phyloP scores from a whole-genome alignment of 495 filamentous ascomycete genomes.

The Neurospora africana region DNA sequence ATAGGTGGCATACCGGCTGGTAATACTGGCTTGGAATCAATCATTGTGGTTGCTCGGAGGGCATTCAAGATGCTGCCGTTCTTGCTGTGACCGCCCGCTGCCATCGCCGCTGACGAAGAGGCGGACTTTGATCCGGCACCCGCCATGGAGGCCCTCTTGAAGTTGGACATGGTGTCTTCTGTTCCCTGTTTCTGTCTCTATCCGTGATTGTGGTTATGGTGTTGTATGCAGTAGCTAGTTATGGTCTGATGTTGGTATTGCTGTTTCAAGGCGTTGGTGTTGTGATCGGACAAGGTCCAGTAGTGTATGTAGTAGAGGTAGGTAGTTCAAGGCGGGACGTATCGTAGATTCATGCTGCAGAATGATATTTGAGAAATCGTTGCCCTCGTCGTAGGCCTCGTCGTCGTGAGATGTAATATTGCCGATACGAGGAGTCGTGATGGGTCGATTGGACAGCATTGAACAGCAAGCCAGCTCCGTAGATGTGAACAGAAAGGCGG shows the following conservation, averaged over 20 bases:
- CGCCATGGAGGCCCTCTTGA: constrained; percentile 7
- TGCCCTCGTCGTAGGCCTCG: neutral
- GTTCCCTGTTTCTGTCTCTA: neutral
- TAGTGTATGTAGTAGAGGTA: neutral
- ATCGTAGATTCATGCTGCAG: neutral
- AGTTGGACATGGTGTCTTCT: constrained; percentile 13
- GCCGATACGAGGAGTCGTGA: neutral
- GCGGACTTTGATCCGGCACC: constrained; percentile 4
- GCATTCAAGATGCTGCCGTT: constrained; percentile 54
- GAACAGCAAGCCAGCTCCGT: neutral
- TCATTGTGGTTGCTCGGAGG: constrained; percentile 64
- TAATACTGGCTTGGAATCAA: constrained; percentile 61
- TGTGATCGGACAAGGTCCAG: neutral
- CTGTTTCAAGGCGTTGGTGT: neutral
- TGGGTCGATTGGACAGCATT: neutral
- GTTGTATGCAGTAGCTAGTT: neutral
- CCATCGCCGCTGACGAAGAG: neutral
- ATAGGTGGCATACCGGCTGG: constrained; percentile 55
- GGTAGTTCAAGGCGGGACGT: neutral
- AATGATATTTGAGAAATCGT: neutral
- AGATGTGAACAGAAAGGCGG: neutral
- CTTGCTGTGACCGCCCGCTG: neutral
- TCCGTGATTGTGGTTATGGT: neutral
- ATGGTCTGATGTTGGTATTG: neutral
- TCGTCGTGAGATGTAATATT: neutral